Base-by-base conservation (phyloP, 2,329 filamentous ascomycete genomes). In the Amauroascus verrucosus region DNA sequence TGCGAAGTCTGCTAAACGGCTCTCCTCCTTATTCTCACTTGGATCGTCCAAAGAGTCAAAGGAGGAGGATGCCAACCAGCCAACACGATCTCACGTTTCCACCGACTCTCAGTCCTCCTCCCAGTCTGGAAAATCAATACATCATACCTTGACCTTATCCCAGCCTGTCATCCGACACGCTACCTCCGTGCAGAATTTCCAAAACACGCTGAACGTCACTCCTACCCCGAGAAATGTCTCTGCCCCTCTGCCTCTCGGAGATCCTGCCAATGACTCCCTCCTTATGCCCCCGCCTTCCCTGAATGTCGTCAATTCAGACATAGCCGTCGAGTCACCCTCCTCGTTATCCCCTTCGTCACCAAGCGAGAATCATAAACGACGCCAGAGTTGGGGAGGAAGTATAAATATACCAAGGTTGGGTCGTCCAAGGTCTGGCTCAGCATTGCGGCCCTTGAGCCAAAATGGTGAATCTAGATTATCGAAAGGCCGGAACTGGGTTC, bases 401-500 rank as follows among this genome's bases (percentile, higher is more conserved):
- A 60, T 64, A 22, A 61, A 57, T 49, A 60, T 64, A 56, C 67
- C 68, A 22, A 7, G 61, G 61, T 45, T 70, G 66, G 54, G 63
- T 40, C 64, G 68, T 13, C 67, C 68, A 3, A 65, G 63, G 2
- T 59, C 65, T 1, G 62, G 62, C 18, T 62, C 69, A 4, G 64
- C 64, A 32, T 69, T 67, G 26, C 66, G 62, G 67, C 37, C 67
- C 18, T 62, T 67, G 48, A 20, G 38, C 13, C 48, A 20, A 8
- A 65, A 63, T 49, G 52, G 57, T 40, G 41, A 55, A 18, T 46
- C 53, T 8, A 56, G 58, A 55, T 16, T 46, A 28, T 48, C 60
- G 6, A 74, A 73, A 59, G 66, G 69, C 48, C 67, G 65, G 54
- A 74, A 70, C 59, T 75, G 72, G 72, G 64, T 75, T 51, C 68